Base-by-base conservation (phyloP, 164 flowering plant genomes). In the Vitis rotundifolia region DNA sequence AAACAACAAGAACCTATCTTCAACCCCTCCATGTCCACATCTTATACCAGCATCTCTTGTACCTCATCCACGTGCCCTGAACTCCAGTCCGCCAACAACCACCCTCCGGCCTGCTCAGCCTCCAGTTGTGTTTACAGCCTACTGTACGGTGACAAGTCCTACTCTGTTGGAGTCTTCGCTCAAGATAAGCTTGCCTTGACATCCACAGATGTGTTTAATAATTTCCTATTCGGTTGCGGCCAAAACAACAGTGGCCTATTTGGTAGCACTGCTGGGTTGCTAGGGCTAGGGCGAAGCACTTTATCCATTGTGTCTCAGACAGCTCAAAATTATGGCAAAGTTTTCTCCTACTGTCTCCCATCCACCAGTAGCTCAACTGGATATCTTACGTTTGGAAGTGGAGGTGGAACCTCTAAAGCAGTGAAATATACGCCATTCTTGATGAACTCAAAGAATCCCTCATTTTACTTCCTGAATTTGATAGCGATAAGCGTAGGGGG, bases 181-280 rank as follows among this genome's bases (percentile, higher is more conserved):
- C 58, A 49, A n/a, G 91, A 87, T 22, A 73, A 58, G 10, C 69
- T 87, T 5, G 74, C 84, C 15, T 18, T 85, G 0, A 48, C 79
- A 0, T 9, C 70, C 8, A 19, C 71, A 0, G 87, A 82, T 16
- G 68, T 58, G 3, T 37, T 86, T 51, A 69, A 67, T 1, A 53
- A 71, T 6, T 81, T 88, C 68, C 37, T 55, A 11, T 83, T 84
- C 18, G 89, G 91, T 1, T 88, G 88, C 18, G 89, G 89, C 2
- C 82, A 82, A 53, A 68, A 75, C 50, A 85, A 81, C 70, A 62
- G 48, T 0, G 89, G 85, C 1, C 66, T 80, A 0, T 88, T 86
- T n/a, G 83, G 81, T 9, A 29, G 22, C 8, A 12, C 81, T 0
- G 87, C 83, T 0, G 89, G 89, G 37, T 58, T 84, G 12, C 58